Percentiles rank a stretch among this genome's conserved stretches.
Conservation (phyloP, 345 rosid genomes). For the Rhodomyrtus tomentosa region DNA sequence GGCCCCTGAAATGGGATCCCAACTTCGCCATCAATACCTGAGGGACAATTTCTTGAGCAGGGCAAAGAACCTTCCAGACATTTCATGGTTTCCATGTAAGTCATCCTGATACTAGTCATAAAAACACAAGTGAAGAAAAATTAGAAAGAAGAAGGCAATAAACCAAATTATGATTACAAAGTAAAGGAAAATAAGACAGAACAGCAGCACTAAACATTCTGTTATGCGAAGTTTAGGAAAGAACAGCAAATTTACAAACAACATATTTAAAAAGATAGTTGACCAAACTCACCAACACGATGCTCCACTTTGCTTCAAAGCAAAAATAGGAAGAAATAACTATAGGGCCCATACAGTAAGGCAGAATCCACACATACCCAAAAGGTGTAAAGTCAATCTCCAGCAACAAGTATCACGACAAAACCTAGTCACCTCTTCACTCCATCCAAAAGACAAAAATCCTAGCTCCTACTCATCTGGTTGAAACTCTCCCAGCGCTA, state of each 20-base stretch:
- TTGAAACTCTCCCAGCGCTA: not conserved
- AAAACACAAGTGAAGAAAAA: not conserved
- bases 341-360: not conserved
- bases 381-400: not conserved
- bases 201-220: not conserved
- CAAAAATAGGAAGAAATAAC: not conserved
- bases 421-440: not conserved
- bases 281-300: not conserved
- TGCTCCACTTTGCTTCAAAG: not conserved
- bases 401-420: not conserved
- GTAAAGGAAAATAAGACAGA: not conserved
- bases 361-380: not conserved
- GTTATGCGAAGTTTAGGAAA: not conserved
- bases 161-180: not conserved
- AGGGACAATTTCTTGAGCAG: constrained; percentile 35
- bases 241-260: not conserved
- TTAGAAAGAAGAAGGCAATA: not conserved
- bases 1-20: constrained; percentile 29
- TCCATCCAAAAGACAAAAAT: not conserved
- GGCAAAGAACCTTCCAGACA: constrained; percentile 69
- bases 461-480: not conserved
- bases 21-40: not conserved
- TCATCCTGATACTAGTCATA: constrained; percentile 33
- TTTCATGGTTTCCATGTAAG: constrained; percentile 46
- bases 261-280: not conserved